A percentile compares a stretch with the other conserved stretches of the same genome.
These are phyloP conservation scores for Globisporangium mamillatum DNA, from an alignment of 352 stramenopile species.

Conservation along the genomic window DNA sequence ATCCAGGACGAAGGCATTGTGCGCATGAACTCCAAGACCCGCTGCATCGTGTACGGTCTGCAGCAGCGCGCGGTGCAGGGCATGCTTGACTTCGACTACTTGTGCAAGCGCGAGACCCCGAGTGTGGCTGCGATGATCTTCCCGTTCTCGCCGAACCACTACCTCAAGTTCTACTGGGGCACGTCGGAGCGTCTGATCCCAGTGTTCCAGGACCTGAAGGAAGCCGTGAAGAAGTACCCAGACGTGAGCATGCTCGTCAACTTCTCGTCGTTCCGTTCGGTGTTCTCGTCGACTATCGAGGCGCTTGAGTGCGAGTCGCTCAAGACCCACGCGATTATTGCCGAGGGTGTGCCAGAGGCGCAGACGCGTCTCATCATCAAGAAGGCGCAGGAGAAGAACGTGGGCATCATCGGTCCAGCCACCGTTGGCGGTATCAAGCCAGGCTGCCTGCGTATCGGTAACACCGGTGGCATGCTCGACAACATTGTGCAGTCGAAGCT, in stretches of 20 bases:
- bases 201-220: slow-evolving; percentile 89
- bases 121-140: slow-evolving; percentile 95
- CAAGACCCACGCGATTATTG: slow-evolving; percentile 97
- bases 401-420: slow-evolving; percentile 94
- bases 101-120: slow-evolving; percentile 94
- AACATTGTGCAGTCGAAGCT: slow-evolving; percentile 98
- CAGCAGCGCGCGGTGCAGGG: slow-evolving; percentile 93
- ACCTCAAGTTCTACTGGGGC: slow-evolving; percentile 97
- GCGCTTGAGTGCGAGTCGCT: slow-evolving; percentile 91
- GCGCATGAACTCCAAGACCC: slow-evolving; percentile 84
- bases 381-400: slow-evolving; percentile 86
- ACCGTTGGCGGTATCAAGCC: slow-evolving; percentile 97
- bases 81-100: slow-evolving; percentile 98
- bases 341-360: slow-evolving; percentile 94
- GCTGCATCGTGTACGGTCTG: slow-evolving; percentile 95
- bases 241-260: slow-evolving; percentile 95
- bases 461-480: slow-evolving; percentile 97
- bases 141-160: slow-evolving; percentile 95
- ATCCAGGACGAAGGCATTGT: slow-evolving; percentile 86
- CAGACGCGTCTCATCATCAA: slow-evolving; percentile 95
- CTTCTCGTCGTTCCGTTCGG: slow-evolving; percentile 97
- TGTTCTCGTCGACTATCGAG: slow-evolving; percentile 95
- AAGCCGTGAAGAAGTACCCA: slow-evolving; percentile 91
- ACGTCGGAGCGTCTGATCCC: slow-evolving; percentile 93
- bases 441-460: slow-evolving; percentile 96